Percentiles rank a stretch among this genome's conserved stretches.
Evolutionary conservation across 176 grass and related monocot genomes (phyloP).

Genomic region (Musa schizocarpa): DNA sequence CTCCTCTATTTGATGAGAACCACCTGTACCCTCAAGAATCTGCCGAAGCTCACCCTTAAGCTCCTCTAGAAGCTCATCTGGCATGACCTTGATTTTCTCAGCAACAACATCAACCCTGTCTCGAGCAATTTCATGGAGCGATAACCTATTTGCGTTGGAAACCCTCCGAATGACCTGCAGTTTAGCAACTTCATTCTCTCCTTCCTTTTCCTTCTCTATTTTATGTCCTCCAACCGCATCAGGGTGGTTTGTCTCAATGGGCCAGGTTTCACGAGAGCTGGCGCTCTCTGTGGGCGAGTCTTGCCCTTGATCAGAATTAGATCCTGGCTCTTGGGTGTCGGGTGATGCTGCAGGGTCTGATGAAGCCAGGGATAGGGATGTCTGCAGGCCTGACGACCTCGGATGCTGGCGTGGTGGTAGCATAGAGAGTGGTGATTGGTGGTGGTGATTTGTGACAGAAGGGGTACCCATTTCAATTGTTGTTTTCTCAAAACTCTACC

Average conservation of each 20-base stretch:
- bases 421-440: slow-evolving; percentile 39
- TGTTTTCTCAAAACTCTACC: background rate
- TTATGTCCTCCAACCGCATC: slow-evolving; percentile 26
- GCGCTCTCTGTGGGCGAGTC: slow-evolving; percentile 70
- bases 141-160: slow-evolving; percentile 25
- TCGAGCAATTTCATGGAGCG: slow-evolving; percentile 52
- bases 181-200: slow-evolving; percentile 23
- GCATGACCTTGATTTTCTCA: slow-evolving; percentile 58
- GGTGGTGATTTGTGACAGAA: slow-evolving; percentile 11
- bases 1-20: slow-evolving; percentile 49
- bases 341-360: slow-evolving; percentile 55
- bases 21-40: slow-evolving; percentile 54
- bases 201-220: slow-evolving; percentile 44
- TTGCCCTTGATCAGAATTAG: slow-evolving; percentile 53
- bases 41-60: slow-evolving; percentile 45
- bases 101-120: slow-evolving; percentile 40
- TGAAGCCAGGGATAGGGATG: slow-evolving; percentile 58
- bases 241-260: slow-evolving; percentile 32
- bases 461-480: slow-evolving; percentile 1
- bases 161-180: slow-evolving; percentile 27
- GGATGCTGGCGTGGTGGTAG: slow-evolving; percentile 31
- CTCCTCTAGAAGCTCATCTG: slow-evolving; percentile 53
- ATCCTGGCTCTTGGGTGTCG: slow-evolving; percentile 50
- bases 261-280: slow-evolving; percentile 63
- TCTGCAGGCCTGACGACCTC: slow-evolving; percentile 42